A percentile compares a stretch with the other conserved stretches of the same genome.
These are phyloP conservation scores for Geosmithia flava DNA, from an alignment of 2,329 filamentous ascomycete species.

Conservation along the genomic window DNA sequence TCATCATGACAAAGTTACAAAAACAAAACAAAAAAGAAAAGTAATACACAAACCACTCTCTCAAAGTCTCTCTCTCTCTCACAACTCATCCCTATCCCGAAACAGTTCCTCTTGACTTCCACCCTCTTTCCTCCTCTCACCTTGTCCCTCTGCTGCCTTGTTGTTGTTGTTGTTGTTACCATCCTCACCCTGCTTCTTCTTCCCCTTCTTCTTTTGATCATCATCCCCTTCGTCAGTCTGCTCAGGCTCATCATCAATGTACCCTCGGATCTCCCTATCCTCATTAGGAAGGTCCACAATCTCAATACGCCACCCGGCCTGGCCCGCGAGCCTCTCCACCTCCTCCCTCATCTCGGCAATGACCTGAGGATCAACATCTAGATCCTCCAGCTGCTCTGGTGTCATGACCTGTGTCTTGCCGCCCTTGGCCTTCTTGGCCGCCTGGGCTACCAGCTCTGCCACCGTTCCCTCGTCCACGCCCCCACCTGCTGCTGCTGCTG, in stretches of 20 bases:
- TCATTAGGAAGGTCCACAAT: slow-evolving; percentile 54
- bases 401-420: slow-evolving; percentile 30
- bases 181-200: slow-evolving; percentile 37
- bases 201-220: slow-evolving; percentile 17
- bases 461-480: slow-evolving; percentile 10
- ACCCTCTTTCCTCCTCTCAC: too few species aligned
- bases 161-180: not conserved
- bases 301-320: slow-evolving; percentile 69
- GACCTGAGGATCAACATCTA: slow-evolving; percentile 53
- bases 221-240: slow-evolving; percentile 10
- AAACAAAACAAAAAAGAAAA: too few species aligned
- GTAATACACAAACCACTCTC: too few species aligned
- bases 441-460: slow-evolving; percentile 32
- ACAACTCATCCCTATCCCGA: too few species aligned
- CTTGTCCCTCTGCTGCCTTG: too few species aligned
- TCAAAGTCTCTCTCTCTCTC: too few species aligned
- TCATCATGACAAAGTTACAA: too few species aligned
- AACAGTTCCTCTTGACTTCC: too few species aligned
- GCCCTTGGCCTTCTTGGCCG: slow-evolving; percentile 12
- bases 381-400: slow-evolving; percentile 53
- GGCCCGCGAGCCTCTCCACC: slow-evolving; percentile 55
- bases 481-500: slow-evolving; percentile 25
- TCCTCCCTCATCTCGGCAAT: slow-evolving; percentile 58
- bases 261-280: slow-evolving; percentile 53
- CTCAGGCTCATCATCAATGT: slow-evolving; percentile 47